Evolutionary conservation across 164 flowering plant species (phyloP), one percentile per base, ranked within the genome.

Genomic region (Sextonia rubra): DNA sequence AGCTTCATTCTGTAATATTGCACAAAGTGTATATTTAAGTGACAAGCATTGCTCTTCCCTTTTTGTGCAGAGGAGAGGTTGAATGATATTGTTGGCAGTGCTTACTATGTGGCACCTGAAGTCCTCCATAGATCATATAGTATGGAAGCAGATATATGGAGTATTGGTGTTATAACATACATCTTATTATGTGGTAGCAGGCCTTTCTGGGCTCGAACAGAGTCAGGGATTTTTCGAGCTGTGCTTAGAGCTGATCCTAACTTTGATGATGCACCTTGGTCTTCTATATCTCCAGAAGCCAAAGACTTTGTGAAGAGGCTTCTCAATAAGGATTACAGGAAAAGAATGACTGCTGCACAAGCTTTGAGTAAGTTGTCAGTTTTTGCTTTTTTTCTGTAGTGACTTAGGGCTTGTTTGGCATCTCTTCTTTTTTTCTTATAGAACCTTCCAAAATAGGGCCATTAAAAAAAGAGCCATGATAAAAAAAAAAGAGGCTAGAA

Each of bases 151-250:
- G 98, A 95, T 85, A 88, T 93, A 29, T 95, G 99, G 99, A 93
- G 99, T 80, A 89, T 95, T 66, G 99, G 99, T 25, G 98, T 95
- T 27, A 93, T 95, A 67, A 70, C 95, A 32, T 95, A 90, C 77
- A 95, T 95, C 63, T 82, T 95, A 75, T 82, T 95, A 77, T 95
- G 99, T 85, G 98, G 99, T 74, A 91, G 99, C 80, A 86, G 99
- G 60, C 99, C 99, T 30, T 95, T 93, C 77, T 95, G 99, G 99
- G 97, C 99, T 24, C 80, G 98, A n/a, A 93, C 99, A 23, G 99
- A 95, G 76, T 93, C 99, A 12, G 99, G 99, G 70, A 93, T 95
- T 64, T 95, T 95, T 63, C 98, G 98, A 68, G 80, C 98, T 58
- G 99, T 95, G 49, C 81, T 95, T 60, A 89, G 98, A 83, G 92